Conservation (phyloP, 176 grass and related monocot genomes). For the Oryza officinalis region DNA sequence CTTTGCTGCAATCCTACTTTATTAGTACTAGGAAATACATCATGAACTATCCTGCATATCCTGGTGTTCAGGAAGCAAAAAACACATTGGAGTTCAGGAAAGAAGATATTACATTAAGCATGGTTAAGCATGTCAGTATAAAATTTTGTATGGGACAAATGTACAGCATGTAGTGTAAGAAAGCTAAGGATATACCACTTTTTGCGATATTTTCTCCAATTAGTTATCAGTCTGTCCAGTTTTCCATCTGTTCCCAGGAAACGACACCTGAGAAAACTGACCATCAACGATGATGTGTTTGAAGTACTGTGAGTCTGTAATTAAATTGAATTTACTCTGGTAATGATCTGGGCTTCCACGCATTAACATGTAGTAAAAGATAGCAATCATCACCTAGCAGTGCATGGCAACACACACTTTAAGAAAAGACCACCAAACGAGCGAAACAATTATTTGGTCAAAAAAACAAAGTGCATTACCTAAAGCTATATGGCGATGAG, state of each 20-base stretch:
- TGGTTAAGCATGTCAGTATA: background rate
- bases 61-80: background rate
- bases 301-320: background rate
- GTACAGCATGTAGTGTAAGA: constrained; percentile 7
- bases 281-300: background rate
- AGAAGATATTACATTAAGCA: background rate
- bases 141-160: background rate
- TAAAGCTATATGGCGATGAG: constrained; percentile 54
- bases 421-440: background rate
- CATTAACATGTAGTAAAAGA: constrained; percentile 41
- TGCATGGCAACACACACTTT: background rate
- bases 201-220: constrained; percentile 45
- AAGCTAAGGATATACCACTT: constrained; percentile 31
- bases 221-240: constrained; percentile 35
- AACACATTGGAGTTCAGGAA: background rate
- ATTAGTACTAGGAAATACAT: background rate
- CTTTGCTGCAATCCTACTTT: background rate
- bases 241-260: constrained; percentile 47
- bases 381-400: constrained; percentile 41
- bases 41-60: background rate
- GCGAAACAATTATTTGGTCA: background rate
- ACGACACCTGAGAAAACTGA: constrained; percentile 32
- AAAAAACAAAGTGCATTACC: constrained; percentile 36
- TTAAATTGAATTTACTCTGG: constrained; percentile 49
- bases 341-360: constrained; percentile 35